Conservation (phyloP, 83 land plant species). For the Thuja plicata region DNA sequence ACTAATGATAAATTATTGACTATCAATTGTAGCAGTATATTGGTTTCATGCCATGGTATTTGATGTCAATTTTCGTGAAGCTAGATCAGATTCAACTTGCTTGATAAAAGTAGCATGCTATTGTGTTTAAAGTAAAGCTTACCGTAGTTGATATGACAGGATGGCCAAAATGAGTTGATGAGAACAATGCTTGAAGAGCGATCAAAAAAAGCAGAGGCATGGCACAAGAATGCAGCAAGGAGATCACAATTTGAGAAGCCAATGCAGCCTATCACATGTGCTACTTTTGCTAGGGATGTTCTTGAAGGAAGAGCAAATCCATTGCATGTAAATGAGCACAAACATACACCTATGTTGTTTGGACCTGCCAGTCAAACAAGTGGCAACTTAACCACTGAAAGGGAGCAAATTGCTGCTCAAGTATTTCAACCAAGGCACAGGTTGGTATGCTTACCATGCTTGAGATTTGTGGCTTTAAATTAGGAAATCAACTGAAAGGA, state of each 20-base stretch:
- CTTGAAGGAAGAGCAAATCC: constrained; percentile 88
- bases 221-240: constrained; percentile 79
- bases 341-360: constrained; percentile 79
- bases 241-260: constrained; percentile 66
- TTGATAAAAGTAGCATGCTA: not conserved
- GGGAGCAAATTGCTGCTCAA: constrained; percentile 89
- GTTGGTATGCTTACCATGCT: constrained; percentile 29
- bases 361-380: constrained; percentile 91
- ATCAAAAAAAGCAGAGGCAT: constrained; percentile 66
- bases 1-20: not conserved
- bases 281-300: constrained; percentile 98
- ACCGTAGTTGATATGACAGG: constrained; percentile 27
- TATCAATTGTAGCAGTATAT: not conserved
- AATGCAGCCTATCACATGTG: constrained; percentile 87
- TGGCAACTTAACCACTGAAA: constrained; percentile 71
- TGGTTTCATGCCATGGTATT: not conserved
- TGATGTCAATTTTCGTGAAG: not conserved
- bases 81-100: not conserved
- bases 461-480: not conserved
- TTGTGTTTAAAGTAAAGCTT: not conserved
- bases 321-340: constrained; percentile 78
- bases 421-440: constrained; percentile 97
- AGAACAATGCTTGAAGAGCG: constrained; percentile 76
- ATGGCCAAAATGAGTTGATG: constrained; percentile 55
- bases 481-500: not conserved